Evolutionary conservation across 805 yeast species (phyloP).

Genomic region (Lachancea sp.): DNA sequence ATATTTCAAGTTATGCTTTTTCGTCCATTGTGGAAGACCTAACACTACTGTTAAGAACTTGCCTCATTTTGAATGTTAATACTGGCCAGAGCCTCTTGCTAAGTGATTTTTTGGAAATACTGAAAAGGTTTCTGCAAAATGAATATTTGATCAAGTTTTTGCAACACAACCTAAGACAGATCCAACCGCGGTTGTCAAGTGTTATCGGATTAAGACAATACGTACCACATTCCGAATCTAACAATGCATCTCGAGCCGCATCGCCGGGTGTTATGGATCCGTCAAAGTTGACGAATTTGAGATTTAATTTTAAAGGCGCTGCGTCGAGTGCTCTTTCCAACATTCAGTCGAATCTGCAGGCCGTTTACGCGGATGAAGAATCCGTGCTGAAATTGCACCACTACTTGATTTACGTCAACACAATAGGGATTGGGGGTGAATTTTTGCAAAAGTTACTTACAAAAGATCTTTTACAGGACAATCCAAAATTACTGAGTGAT

Average conservation of each 20-base stretch:
- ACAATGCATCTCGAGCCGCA: constrained; percentile 9
- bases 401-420: constrained; percentile 65
- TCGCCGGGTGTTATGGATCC: constrained; percentile 14
- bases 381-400: constrained; percentile 41
- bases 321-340: constrained; percentile 39
- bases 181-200: constrained; percentile 24
- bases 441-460: constrained; percentile 50
- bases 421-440: constrained; percentile 55
- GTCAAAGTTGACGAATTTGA: constrained; percentile 23
- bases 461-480: constrained; percentile 29
- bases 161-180: constrained; percentile 23
- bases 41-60: constrained; percentile 62
- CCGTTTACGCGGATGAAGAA: constrained; percentile 30
- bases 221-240: constrained; percentile 15
- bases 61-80: constrained; percentile 58
- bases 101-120: constrained; percentile 24
- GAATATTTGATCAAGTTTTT: constrained; percentile 28
- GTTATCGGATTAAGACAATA: constrained; percentile 21
- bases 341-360: constrained; percentile 32
- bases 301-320: constrained; percentile 32
- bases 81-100: constrained; percentile 50
- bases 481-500: constrained; percentile 27
- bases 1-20: constrained; percentile 43
- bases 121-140: constrained; percentile 27
- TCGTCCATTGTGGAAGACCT: constrained; percentile 86